Evolutionary conservation across 305 asterid genomes (phyloP).

Genomic region (Rubia peregrina): DNA sequence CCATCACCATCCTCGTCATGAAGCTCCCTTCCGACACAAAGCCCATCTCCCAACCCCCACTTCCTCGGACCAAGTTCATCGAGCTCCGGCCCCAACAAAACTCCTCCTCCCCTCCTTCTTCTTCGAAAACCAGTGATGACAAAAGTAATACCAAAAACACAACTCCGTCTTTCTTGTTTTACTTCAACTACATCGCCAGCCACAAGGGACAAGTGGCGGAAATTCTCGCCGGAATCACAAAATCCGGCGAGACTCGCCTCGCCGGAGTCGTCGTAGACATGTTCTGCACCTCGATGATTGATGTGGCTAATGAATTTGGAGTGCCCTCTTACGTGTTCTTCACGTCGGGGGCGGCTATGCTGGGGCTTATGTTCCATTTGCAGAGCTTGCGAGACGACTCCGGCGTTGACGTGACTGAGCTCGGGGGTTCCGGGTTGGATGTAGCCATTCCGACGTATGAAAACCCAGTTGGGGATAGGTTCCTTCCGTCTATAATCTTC

Average conservation of each 20-base stretch:
- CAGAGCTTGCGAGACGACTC: background rate
- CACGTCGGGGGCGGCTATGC: background rate
- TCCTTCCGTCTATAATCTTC: constrained; percentile 13
- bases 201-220: background rate
- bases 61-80: constrained; percentile 17
- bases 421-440: background rate
- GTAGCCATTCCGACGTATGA: background rate
- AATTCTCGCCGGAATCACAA: background rate
- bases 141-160: background rate
- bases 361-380: background rate
- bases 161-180: background rate
- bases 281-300: constrained; percentile 3
- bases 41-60: background rate
- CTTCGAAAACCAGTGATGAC: background rate
- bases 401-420: background rate
- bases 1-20: constrained; percentile 25
- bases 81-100: constrained; percentile 10
- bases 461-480: background rate
- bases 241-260: background rate
- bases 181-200: background rate
- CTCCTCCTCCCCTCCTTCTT: background rate
- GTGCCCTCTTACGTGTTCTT: background rate
- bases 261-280: background rate
- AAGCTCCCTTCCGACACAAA: constrained; percentile 10
- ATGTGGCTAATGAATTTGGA: background rate